Conservation (phyloP, 495 filamentous ascomycete genomes). For the Halenospora varia region DNA sequence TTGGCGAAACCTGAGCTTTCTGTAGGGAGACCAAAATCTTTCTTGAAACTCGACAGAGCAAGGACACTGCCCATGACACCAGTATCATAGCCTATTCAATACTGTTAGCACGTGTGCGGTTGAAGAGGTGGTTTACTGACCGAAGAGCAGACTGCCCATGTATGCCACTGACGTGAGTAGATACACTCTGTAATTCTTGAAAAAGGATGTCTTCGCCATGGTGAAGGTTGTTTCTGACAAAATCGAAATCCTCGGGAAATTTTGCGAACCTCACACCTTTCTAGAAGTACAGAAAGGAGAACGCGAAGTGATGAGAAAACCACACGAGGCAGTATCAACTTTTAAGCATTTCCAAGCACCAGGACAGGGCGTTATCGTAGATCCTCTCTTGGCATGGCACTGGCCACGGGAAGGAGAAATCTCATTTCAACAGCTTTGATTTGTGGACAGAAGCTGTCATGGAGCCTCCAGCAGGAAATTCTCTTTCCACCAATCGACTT, state of each 20-base stretch:
- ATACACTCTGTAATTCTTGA: conserved; percentile 45
- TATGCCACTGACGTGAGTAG: conserved; percentile 49
- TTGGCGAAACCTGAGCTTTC: conserved; percentile 24
- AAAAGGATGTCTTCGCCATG: neutral
- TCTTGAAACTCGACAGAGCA: conserved; percentile 49
- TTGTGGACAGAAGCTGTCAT: neutral
- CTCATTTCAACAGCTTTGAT: neutral
- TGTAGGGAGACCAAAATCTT: conserved; percentile 40
- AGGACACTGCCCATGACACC: conserved; percentile 57
- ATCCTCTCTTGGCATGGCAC: neutral
- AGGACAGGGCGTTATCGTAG: neutral
- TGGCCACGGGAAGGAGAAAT: neutral
- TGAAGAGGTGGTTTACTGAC: conserved; percentile 25
- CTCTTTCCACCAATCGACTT: neutral
- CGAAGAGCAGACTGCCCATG: conserved; percentile 48
- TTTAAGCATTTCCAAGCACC: neutral
- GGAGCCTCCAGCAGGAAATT: neutral
- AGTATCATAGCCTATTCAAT: conserved; percentile 45
- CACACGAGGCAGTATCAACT: neutral
- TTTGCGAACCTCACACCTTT: too few species aligned
- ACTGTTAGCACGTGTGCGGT: neutral
- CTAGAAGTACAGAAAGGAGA: neutral
- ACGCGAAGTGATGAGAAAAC: neutral
- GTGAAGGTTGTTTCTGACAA: neutral
- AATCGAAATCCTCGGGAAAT: neutral